phyloP scores from a whole-genome alignment of 345 rosid genomes.

The Chamaenerion angustifolium region DNA sequence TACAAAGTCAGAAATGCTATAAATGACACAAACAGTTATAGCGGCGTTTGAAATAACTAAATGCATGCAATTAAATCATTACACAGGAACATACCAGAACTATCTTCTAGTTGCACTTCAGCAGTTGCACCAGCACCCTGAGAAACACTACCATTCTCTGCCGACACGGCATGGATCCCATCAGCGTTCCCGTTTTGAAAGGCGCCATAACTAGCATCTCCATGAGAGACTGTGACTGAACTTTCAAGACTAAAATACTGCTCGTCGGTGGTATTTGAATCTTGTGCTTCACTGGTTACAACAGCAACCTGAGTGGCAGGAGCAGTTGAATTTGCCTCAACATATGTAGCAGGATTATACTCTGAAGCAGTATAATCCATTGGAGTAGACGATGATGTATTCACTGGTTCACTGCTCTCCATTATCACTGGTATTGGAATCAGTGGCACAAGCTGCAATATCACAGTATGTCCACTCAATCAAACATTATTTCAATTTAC shows the following conservation, averaged over 20 bases:
- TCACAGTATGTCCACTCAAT: not conserved
- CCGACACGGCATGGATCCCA: slow-evolving; percentile 22
- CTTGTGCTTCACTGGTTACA: slow-evolving; percentile 1
- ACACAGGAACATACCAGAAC: slow-evolving; percentile 36
- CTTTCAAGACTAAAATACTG: slow-evolving; percentile 4
- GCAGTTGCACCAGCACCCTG: slow-evolving; percentile 25
- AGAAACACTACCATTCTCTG: slow-evolving; percentile 50
- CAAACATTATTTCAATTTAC: too few relatives aligned
- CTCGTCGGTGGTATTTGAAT: slow-evolving; percentile 5
- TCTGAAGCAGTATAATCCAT: slow-evolving; percentile 5
- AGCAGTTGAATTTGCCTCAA: slow-evolving; percentile 4
- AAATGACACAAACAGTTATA: not conserved
- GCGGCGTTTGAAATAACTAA: not conserved
- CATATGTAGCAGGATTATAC: slow-evolving; percentile 4
- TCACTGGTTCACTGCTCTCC: slow-evolving; percentile 11
- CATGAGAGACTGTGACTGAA: slow-evolving; percentile 11
- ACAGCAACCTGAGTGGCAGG: slow-evolving; percentile 4
- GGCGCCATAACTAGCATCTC: slow-evolving; percentile 16
- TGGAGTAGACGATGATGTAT: slow-evolving; percentile 6
- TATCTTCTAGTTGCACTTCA: slow-evolving; percentile 30
- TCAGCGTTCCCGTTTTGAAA: slow-evolving; percentile 43
- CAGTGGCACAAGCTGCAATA: slow-evolving; percentile 2
- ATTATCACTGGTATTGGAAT: slow-evolving; percentile 4
- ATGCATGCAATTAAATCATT: not conserved
- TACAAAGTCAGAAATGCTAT: too few relatives aligned